Evolutionary conservation across 2,329 filamentous ascomycete genomes (phyloP), one percentile per base, ranked within the genome.

Genomic region (Aspergillus spinulosporus): DNA sequence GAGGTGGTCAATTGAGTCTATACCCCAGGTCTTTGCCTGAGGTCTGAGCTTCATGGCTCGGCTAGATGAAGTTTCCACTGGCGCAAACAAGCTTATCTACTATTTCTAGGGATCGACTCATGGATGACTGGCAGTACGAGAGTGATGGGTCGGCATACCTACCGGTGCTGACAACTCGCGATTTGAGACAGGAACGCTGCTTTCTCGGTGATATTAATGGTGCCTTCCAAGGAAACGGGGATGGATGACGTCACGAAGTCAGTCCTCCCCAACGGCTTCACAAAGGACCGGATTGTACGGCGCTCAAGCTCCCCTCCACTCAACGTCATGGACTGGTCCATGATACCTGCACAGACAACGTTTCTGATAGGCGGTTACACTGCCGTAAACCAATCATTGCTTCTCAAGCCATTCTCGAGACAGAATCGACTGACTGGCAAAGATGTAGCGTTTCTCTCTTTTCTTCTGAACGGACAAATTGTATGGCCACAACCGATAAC

Each of bases 401-500:
- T 12, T 15, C 9, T n/a, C 32, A 21, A 31, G 21, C 54, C 48
- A 51, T 34, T 28, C 54, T 51, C 15, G 26, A 48, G 48, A 47
- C 43, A 46, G 42, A 48, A 56, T 48, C 29, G 48, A 56, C 44
- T 48, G 34, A 43, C 47, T 21, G 26, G 15, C 11, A 14, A 44
- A 48, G 36, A 52, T 5, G 36, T 49, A 14, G 54, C 34, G 51
- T 44, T 32, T 52, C 8, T 36, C 31, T 43, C 54, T 52, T 52
- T 36, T 49, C 49, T 52, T 48, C 36, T 32, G 44, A 40, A 15
- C 37, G 4, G 15, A 32, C 32, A 39, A 37, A 37, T 15, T 49
- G 12, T 37, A 46, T 49, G 48, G 48, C 26, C 39, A 26, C 44
- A 21, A 45, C 36, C 37, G 44, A 49, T 57, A 43, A 15, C 43